Evolutionary conservation across 2,329 filamentous ascomycete species (phyloP), one percentile per base, ranked within the genome.

Genomic region (Blumeriella jaapii): DNA sequence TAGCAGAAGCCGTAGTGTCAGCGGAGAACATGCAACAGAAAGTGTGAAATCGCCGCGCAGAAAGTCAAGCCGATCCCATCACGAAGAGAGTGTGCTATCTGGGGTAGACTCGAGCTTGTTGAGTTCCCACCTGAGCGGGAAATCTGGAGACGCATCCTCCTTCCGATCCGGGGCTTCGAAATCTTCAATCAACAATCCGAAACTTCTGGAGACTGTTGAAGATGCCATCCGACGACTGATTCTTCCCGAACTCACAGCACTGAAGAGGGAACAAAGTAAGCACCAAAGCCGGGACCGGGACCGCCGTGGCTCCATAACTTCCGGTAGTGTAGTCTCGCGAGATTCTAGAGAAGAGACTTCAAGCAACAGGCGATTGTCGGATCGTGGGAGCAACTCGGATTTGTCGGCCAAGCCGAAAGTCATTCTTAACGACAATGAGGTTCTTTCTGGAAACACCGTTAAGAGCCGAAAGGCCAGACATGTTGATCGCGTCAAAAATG

Each of bases 191-290:
- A 82, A 80, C 55, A 83, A 83, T 48, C 78, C 78, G 0, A 80
- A 75, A 49, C 59, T 83, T 4, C 64, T 83, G 7, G 74, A 79
- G 43, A 79, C 78, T 2, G 79, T 84, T 1, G 79, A 83, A 57
- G 78, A 83, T 60, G 78, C 78, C 12, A 83, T 84, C 52, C 74
- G 77, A 49, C 67, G 78, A 36, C 61, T 83, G 40, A 82, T 83
- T 35, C 59, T 98, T 2, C 91, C 91, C 0, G 89, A 98, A 58
- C 67, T 98, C 28, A 89, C 85, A 49, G 84, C 86, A 7, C 65
- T 98, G 36, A 95, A 94, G 58, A 77, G 87, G 50, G 86, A 94
- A 53, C 82, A 89, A 56, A 87, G 83, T 57, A 79, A 80, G 45
- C 75, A 79, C 44, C 71, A 80, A 45, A 79, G 75, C 49, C 74